Evolutionary conservation across 192 early-diverging fungal genomes (phyloP), one percentile per base, ranked within the genome.

Genomic region (Mortierella hygrophila): DNA sequence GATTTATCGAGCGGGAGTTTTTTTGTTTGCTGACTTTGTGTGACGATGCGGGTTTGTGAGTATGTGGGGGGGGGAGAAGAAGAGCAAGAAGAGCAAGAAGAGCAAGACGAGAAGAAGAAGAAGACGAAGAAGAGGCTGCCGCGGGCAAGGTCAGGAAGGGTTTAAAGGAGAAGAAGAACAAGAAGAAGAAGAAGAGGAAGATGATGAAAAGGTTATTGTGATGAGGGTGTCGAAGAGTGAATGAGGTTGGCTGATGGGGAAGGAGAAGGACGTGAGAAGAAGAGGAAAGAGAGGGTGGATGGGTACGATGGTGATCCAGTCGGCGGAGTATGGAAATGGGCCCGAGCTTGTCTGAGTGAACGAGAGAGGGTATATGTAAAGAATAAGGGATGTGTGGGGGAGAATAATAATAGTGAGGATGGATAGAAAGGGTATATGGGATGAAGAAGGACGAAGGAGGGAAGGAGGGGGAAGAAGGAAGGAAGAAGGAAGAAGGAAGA

Each of bases 131-230:
- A 68, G 65, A 44, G 57, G n/a, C 32, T 41, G 26, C 2, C 13
- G 26, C 26, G 60, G 72, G 49, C 26, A 60, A 77, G 38, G 63
- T 23, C 32, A 78, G 9, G 60, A 52, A 55, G 72, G 23, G 26
- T 6, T 52, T 38, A 70, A 41, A 46, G 42, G 15, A 42, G 29
- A 35, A 71, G 8, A 21, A 63, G 55, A 57, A 57, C 0, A 52
- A 20, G 18, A 5, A 20, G 47, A 52, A 20, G 47, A 52, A 16
- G 20, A 4, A 38, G 38, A 38, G 38, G 4, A 4, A 38, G 38
- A 4, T 1, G 4, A 6, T 0, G 38, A 40, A 40, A 40, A 3
- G 3, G 38, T 40, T 40, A 16, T 52, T 46, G 49, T 20, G 49
- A 52, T 52, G 49, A 16, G 18, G 49, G 18, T 52, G 49, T 52